Percentiles rank a stretch among this genome's conserved stretches.
phyloP scores from a whole-genome alignment of 805 yeast genomes.

The Hermanozyma aechmeae region DNA sequence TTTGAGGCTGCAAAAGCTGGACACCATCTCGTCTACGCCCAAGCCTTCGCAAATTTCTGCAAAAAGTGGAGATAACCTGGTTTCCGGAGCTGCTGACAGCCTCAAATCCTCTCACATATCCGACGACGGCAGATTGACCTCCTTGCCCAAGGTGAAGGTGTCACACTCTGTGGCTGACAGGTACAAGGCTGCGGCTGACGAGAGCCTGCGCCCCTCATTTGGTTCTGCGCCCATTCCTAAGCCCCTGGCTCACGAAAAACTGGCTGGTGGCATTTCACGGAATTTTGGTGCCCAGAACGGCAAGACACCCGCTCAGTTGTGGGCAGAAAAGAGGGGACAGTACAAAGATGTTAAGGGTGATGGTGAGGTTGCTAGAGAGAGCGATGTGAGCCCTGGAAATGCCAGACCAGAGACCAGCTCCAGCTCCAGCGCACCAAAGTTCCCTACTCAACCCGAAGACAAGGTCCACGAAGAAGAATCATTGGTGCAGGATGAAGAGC shows the following conservation, averaged over 20 bases:
- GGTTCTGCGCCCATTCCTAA: constrained; percentile 1
- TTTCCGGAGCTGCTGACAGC: background rate
- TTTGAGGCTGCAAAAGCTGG: constrained; percentile 40
- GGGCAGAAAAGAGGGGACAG: constrained; percentile 88
- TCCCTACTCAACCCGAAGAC: too few relatives aligned
- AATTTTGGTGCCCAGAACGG: constrained; percentile 64
- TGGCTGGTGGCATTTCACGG: constrained; percentile 50
- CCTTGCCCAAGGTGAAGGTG: constrained; percentile 57
- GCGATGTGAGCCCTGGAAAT: too few relatives aligned
- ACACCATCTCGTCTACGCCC: constrained; percentile 36
- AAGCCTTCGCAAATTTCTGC: too few relatives aligned
- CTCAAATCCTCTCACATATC: background rate
- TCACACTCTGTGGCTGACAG: constrained; percentile 41
- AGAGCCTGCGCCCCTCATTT: constrained; percentile 9
- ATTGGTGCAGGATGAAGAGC: constrained; percentile 4
- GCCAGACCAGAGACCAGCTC: too few relatives aligned
- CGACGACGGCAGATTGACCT: constrained; percentile 42
- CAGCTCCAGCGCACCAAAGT: too few relatives aligned
- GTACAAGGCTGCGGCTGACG: constrained; percentile 26
- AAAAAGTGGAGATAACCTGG: background rate
- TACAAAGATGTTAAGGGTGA: constrained; percentile 33
- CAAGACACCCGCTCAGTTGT: constrained; percentile 87
- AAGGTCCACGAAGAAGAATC: constrained; percentile 8
- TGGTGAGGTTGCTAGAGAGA: constrained; percentile 8
- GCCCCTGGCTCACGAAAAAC: constrained; percentile 25